Conservation (phyloP, 1,284 basidiomycete genomes). For the Rhodotorula sp. region DNA sequence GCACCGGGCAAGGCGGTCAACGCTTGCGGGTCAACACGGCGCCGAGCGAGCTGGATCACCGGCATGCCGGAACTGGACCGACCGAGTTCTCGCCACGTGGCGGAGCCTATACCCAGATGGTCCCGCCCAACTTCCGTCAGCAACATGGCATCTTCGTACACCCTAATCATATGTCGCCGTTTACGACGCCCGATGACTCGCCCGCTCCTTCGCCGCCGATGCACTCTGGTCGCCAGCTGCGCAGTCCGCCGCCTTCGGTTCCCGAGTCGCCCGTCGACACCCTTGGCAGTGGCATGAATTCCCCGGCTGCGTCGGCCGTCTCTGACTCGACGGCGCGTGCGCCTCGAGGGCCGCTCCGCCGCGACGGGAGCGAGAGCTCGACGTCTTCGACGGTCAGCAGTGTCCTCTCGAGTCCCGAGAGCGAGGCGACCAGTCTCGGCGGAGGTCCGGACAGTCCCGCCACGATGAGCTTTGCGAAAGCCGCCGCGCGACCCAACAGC, state of each 20-base stretch:
- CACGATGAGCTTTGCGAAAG: conserved; percentile 9
- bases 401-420: conserved; percentile 25
- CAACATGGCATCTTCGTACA: conserved; percentile 18
- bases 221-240: conserved; percentile 7
- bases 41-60: background rate
- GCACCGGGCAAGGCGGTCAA: background rate
- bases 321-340: background rate
- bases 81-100: background rate
- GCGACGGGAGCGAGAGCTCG: conserved; percentile 23
- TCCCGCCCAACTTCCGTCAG: conserved; percentile 36
- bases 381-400: conserved; percentile 14
- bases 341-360: background rate
- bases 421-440: conserved; percentile 29
- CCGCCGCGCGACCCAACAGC: conserved; percentile 15
- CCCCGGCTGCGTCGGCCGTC: background rate
- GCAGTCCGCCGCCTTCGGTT: conserved; percentile 21
- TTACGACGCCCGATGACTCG: conserved; percentile 30
- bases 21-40: conserved; percentile 18
- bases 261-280: background rate
- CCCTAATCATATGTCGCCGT: conserved; percentile 24
- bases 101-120: conserved; percentile 23
- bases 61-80: background rate
- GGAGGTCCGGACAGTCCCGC: conserved; percentile 22
- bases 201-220: conserved; percentile 26
- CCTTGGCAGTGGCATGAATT: background rate